Base-by-base conservation (phyloP, 2,329 filamentous ascomycete species). In the Colletotrichum plurivorum region DNA sequence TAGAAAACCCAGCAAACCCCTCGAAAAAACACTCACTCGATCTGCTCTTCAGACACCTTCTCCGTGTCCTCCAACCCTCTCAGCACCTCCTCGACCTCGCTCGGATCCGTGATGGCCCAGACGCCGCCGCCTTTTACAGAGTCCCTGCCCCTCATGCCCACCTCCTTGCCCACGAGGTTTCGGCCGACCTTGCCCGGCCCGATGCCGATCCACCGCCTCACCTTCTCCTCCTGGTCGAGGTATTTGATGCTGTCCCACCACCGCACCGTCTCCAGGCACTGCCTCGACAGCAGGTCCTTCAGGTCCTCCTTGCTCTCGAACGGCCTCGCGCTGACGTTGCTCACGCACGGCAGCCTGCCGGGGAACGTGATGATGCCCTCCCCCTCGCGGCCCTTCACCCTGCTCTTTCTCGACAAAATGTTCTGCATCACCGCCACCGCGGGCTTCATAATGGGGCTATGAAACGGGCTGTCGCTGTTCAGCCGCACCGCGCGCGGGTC, bases 241-340 rank as follows among this genome's bases (percentile, higher is more conserved):
- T 97, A 97, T 73, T 90, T 90, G 75, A 98, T 95, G 75, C 93
- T 96, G 73, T 97, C 94, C 91, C 95, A 97, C 95, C 95, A 98
- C 68, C 89, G 87, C 49, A 98, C 94, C 36, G 95, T 98, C 82
- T 97, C 94, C n/a, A 96, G 90, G 71, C 93, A 95, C 76, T 94
- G 92, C 56, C 93, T 84, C 1, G 94, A 91, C 57, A 97, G 83
- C 53, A 97, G 81, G 71, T 97, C 91, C 77, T 93, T 93, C 39
- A 98, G 83, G 71, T 97, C 89, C 48, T 89, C 89, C 73, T 89
- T 90, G 72, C 88, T 93, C 71, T 84, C 78, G 73, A 97, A 97
- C 0, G 94, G 94, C 62, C 90, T 82, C 4, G 92, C 95, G 8
- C 91, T 92, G 51, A 98, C 92, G 78, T 98, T 98, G 75, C 93